Evolutionary conservation across 2,329 filamentous ascomycete species (phyloP), one percentile per base, ranked within the genome.

Genomic region (Sclerotinia subarctica): DNA sequence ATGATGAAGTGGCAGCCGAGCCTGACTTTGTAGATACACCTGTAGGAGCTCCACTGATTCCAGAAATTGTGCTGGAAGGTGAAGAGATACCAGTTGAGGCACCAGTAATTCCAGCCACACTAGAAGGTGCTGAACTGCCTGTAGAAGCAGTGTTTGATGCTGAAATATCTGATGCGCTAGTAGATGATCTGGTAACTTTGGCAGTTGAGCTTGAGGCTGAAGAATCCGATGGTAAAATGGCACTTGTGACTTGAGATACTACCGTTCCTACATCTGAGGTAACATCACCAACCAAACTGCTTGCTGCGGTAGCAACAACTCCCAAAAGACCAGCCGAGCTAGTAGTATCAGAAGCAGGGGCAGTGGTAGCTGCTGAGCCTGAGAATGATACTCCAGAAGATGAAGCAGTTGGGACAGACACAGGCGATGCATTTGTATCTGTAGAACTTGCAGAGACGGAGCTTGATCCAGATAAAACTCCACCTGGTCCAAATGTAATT

Each of bases 401-500:
- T 60, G n/a, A 47, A 15, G n/a, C 51, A n/a, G 21, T 68, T 52
- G 67, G 24, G 17, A 70, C 68, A 26, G 70, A 52, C 15, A 73
- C 68, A 57, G 65, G 57, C 19, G 64, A 52, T 5, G 56, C 52
- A 26, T 51, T 21, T 13, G 47, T 56, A 46, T 68, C 60, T 7
- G 68, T 64, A 26, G 72, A 67, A 10, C 63, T 68, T 58, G 19
- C 26, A 47, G 47, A 10, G 7, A 54, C 26, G n/a, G 66, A 26
- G 51, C 66, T 64, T 42, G 66, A 64, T 15, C 58, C 51, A 10
- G 70, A 72, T n/a, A 76, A 49, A 51, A 77, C 69, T 68, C 75
- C 75, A 60, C 74, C 73, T 29, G 76, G 76, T 15, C 72, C 72
- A 67, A 77, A 75, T 10, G 72, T 73, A 54, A 77, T 77, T 35